phyloP scores from a whole-genome alignment of 2,329 filamentous ascomycete genomes.

The Westerdykella sp. region DNA sequence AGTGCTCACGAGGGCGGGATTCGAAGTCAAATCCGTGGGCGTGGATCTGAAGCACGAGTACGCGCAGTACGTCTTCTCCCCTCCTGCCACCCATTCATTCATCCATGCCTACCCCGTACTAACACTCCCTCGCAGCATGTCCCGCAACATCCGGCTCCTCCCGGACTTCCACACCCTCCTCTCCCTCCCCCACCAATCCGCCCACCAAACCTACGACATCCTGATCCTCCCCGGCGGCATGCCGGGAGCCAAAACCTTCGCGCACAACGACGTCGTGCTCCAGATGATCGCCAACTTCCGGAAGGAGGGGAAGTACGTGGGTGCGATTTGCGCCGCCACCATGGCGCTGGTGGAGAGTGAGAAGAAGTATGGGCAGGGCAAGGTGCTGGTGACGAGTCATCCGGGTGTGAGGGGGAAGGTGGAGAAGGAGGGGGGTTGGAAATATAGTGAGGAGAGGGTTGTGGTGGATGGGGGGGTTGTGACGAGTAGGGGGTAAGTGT shows the following conservation, averaged over 20 bases:
- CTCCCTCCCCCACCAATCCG: slow-evolving; percentile 9
- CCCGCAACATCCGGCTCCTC: slow-evolving; percentile 33
- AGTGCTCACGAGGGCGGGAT: slow-evolving; percentile 37
- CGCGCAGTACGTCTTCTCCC: slow-evolving; percentile 21
- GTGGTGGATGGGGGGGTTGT: slow-evolving; percentile 32
- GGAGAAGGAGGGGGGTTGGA: slow-evolving; percentile 23
- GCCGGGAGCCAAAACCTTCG: slow-evolving; percentile 34
- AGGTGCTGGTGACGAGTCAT: slow-evolving; percentile 32
- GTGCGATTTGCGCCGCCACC: slow-evolving; percentile 36
- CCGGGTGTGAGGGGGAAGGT: slow-evolving; percentile 34
- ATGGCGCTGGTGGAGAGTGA: slow-evolving; percentile 32
- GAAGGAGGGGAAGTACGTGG: slow-evolving; percentile 26
- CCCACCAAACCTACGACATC: slow-evolving; percentile 24
- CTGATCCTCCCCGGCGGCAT: slow-evolving; percentile 36
- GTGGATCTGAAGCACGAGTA: slow-evolving; percentile 30
- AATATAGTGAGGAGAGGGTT: slow-evolving; percentile 32
- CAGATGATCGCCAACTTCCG: slow-evolving; percentile 28
- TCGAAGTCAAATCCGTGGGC: slow-evolving; percentile 32
- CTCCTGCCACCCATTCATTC: background rate
- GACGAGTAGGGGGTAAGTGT: slow-evolving; percentile 31
- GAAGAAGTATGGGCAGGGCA: slow-evolving; percentile 12
- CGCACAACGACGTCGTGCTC: slow-evolving; percentile 15
- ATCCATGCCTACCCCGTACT: background rate
- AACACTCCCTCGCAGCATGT: slow-evolving; percentile 22
- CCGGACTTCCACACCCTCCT: slow-evolving; percentile 26